These are phyloP conservation scores for Nissolia schottii DNA, from an alignment of 306 rosid species.

Conservation along the genomic window DNA sequence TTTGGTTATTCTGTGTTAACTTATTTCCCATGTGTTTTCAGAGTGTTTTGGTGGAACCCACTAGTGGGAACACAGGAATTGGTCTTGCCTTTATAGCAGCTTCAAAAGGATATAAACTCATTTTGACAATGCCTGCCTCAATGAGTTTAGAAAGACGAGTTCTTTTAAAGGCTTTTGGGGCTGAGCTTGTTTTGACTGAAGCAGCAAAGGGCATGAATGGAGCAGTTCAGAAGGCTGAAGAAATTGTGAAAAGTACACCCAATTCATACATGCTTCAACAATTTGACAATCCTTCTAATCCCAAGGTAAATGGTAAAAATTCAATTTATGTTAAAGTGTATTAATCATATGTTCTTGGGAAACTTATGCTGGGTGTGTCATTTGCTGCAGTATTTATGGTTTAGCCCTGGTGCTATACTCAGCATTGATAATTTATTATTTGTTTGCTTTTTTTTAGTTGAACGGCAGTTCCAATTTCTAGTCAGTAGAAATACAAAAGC, in stretches of 20 bases:
- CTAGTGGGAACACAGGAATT: constrained; percentile 98
- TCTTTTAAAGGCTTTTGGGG: constrained; percentile 94
- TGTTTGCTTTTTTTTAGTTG: constrained; percentile 12
- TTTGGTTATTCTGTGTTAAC: constrained; percentile 21
- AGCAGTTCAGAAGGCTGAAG: constrained; percentile 97
- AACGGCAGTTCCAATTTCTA: background rate
- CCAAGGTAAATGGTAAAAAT: constrained; percentile 60
- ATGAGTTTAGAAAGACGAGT: constrained; percentile 99
- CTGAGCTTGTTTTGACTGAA: constrained; percentile 88
- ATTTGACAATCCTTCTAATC: constrained; percentile 96
- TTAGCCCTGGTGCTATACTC: background rate
- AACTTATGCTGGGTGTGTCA: background rate
- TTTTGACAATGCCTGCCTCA: constrained; percentile 94
- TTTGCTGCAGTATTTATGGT: background rate
- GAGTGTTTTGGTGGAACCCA: constrained; percentile 96
- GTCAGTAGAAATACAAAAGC: background rate
- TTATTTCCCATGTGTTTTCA: constrained; percentile 18
- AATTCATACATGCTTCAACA: constrained; percentile 94
- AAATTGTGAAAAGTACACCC: constrained; percentile 74
- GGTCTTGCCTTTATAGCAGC: constrained; percentile 99
- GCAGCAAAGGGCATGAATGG: constrained; percentile 97
- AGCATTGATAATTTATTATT: background rate
- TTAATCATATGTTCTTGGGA: background rate
- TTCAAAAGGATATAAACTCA: constrained; percentile 92
- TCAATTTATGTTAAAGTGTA: constrained; percentile 9